Conservation (phyloP, 2,329 filamentous ascomycete genomes). For the Cladophialophora yegresii region DNA sequence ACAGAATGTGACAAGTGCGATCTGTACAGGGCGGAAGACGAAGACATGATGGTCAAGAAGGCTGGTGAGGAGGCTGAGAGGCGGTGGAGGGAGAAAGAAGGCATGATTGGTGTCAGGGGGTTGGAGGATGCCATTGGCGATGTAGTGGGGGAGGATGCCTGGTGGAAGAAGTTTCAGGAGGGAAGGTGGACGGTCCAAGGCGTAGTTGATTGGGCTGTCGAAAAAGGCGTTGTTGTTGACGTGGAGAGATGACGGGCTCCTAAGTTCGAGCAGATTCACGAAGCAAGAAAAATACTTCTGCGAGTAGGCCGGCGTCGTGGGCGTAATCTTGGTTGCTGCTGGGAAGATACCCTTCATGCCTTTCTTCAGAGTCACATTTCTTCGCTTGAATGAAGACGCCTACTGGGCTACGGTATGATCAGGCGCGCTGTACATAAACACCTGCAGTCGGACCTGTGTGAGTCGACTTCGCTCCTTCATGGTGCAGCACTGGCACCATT, state of each 20-base stretch:
- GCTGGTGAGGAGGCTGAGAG: slow-evolving; percentile 72
- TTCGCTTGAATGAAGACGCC: background rate
- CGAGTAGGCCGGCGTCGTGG: background rate
- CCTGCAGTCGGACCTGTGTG: too few species aligned
- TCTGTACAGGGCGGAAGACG: slow-evolving; percentile 69
- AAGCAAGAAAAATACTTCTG: background rate
- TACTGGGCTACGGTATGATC: background rate
- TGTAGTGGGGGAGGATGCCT: slow-evolving; percentile 39
- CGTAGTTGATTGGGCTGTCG: slow-evolving; percentile 46
- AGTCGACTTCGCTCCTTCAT: background rate
- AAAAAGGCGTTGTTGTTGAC: slow-evolving; percentile 45
- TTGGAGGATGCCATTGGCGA: slow-evolving; percentile 33
- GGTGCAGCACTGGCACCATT: background rate
- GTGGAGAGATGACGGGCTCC: slow-evolving; percentile 11
- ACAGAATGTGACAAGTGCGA: slow-evolving; percentile 78
- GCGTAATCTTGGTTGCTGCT: background rate
- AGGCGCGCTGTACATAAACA: too few species aligned
- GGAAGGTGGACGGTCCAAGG: slow-evolving; percentile 46
- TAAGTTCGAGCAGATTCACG: background rate
- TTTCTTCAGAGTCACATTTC: background rate
- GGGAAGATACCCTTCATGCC: background rate
- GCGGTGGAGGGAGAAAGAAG: slow-evolving; percentile 69
- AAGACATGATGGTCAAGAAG: slow-evolving; percentile 67
- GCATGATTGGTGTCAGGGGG: slow-evolving; percentile 39
- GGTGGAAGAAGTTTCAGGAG: slow-evolving; percentile 44